Percentiles rank a stretch among this genome's conserved stretches.
phyloP scores from a whole-genome alignment of 2,329 filamentous ascomycete species.

The Xylariaceae sp. region DNA sequence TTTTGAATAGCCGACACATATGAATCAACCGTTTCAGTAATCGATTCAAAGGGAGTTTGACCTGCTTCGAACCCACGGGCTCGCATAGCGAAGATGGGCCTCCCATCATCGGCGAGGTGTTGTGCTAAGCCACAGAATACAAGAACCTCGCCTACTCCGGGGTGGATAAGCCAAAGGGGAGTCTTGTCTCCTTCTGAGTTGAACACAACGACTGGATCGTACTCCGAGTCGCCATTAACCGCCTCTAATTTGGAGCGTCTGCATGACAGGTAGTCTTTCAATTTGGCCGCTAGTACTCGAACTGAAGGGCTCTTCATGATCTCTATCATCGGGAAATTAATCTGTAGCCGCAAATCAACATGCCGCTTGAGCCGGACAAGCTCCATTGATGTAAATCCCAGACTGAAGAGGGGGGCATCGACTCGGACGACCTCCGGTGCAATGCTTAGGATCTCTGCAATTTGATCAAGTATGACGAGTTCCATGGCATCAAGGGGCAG shows the following conservation, averaged over 20 bases:
- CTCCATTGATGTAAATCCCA: constrained; percentile 38
- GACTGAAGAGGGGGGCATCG: constrained; percentile 24
- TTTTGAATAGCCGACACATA: constrained; percentile 39
- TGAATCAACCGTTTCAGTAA: constrained; percentile 37
- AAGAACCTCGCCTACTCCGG: constrained; percentile 40
- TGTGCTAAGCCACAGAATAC: constrained; percentile 37
- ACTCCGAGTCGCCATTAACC: neutral
- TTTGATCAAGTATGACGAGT: neutral
- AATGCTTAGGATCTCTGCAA: neutral
- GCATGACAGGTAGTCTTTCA: neutral
- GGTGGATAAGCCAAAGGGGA: constrained; percentile 40
- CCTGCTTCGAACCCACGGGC: constrained; percentile 39
- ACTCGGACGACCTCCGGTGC: constrained; percentile 10
- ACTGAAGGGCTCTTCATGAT: constrained; percentile 27
- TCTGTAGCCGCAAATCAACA: constrained; percentile 22
- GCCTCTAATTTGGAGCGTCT: too few species aligned
- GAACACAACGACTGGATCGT: too few species aligned
- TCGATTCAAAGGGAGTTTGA: constrained; percentile 34
- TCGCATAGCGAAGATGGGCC: constrained; percentile 45
- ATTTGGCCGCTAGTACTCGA: neutral
- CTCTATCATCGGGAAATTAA: constrained; percentile 32
- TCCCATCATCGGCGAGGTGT: constrained; percentile 32
- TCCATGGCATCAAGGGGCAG: neutral
- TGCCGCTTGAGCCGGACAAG: constrained; percentile 36
- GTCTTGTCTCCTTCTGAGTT: constrained; percentile 34